phyloP scores from a whole-genome alignment of 2,329 filamentous ascomycete genomes.

The Teratosphaeria nubilosa region DNA sequence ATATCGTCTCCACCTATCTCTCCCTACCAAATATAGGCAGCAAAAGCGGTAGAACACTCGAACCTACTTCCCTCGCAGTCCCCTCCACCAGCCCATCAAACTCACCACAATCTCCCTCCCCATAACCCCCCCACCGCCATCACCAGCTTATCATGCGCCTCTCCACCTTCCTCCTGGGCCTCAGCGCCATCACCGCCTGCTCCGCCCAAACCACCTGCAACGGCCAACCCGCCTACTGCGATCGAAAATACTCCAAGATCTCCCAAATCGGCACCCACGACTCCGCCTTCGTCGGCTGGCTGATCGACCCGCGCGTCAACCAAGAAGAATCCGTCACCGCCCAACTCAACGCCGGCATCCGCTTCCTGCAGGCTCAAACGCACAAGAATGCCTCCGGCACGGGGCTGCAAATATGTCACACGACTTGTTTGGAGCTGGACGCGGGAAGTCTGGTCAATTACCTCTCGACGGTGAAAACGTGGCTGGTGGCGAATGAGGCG shows the following conservation, averaged over 20 bases:
- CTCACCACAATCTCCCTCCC: too few relatives aligned
- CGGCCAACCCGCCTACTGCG: constrained; percentile 46
- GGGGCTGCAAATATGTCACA: constrained; percentile 54
- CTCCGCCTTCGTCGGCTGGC: constrained; percentile 50
- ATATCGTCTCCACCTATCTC: background rate
- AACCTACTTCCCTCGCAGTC: too few relatives aligned
- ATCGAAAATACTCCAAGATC: constrained; percentile 48
- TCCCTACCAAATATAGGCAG: background rate
- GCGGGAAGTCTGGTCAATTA: constrained; percentile 46
- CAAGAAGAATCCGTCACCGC: constrained; percentile 49
- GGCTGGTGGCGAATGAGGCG: constrained; percentile 58
- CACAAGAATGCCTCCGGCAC: constrained; percentile 40
- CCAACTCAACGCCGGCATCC: constrained; percentile 53
- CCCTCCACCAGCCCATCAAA: too few relatives aligned
- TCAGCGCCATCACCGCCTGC: background rate
- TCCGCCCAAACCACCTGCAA: constrained; percentile 39
- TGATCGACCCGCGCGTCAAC: constrained; percentile 35
- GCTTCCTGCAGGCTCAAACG: constrained; percentile 55
- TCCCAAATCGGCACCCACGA: constrained; percentile 57
- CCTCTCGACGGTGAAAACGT: constrained; percentile 48
- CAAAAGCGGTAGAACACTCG: background rate
- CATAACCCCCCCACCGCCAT: background rate
- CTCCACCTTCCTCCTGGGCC: background rate
- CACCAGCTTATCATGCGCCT: background rate
- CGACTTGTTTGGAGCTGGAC: constrained; percentile 45